Base-by-base conservation (phyloP, 179 eudicot genomes). In the Patellifolia procumbens region DNA sequence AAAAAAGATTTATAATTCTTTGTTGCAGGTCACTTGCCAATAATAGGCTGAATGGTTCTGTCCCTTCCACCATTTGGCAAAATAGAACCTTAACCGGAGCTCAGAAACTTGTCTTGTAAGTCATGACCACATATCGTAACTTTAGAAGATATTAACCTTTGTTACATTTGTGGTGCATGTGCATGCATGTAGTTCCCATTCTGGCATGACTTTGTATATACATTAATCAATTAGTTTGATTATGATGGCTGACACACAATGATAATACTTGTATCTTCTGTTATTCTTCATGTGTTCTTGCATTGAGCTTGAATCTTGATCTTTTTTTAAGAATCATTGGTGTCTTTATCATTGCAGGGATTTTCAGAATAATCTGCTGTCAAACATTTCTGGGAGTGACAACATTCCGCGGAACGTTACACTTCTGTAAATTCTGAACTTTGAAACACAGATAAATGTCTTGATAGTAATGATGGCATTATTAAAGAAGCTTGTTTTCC, bases 21-120 rank as follows among this genome's bases (percentile, higher is more conserved):
- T 49, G 45, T 76, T 73, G 68, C 84, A 81, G 84, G 60, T 81
- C 81, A 24, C 72, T 81, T 61, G 78, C 78, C 5, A 43, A 60
- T 69, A 81, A 81, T 68, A 24, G 53, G 19, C 64, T 81, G 49
- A 74, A 46, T 65, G 84, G 84, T 31, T 77, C 81, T 39, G 56
- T 81, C 60, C 68, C 84, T 68, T 73, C 81, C 31, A 8, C 46
- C 4, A 65, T 78, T 66, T 81, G 84, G 84, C 75, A 74, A 22
- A 81, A 78, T 58, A 74, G 68, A 73, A 49, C 78, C 74, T 39
- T 80, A 78, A 83, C 28, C 83, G 91, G 88, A 78, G 75, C 77
- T 59, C 83, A 83, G 72, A 85, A 49, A 55, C 87, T 92, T 61
- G 59, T 81, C 66, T 79, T 92, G 97, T 92, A 86, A 89, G 94